Evolutionary conservation across 2,329 filamentous ascomycete genomes (phyloP), one percentile per base, ranked within the genome.

Genomic region (Beauveria brongniartii): DNA sequence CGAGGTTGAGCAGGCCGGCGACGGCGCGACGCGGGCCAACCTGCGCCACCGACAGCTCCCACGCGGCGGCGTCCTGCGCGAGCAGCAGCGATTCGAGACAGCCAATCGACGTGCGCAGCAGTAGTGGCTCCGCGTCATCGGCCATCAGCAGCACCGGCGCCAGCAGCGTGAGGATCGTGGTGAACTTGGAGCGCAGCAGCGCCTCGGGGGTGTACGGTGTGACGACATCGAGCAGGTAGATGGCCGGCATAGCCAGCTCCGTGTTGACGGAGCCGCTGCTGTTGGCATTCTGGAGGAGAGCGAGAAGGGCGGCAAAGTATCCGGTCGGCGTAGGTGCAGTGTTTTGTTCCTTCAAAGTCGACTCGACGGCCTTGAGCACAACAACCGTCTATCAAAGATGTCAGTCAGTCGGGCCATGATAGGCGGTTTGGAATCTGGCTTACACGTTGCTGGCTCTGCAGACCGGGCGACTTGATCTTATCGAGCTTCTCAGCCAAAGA

Each of bases 391-490:
- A 46, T 20, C 64, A 56, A 60, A 59, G 64, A 65, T 44, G 40
- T 22, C 20, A 34, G 46, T 59, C 41, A 40, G 22, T 40, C 37
- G 16, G 24, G 48, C 28, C 48, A 18, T 43, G 18, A 34, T 14
- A 16, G 34, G 57, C 50, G 43, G 58, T 54, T 22, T 34, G 20
- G n/a, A 1, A n/a, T 14, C 37, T 41, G 37, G 73, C 79, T 67
- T 78, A 94, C 92, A 83, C 92, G 91, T 75, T 96, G 87, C 78
- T 97, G 92, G 74, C 90, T 96, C 76, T 97, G 91, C 70, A 97
- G 85, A 76, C 96, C 96, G 61, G 94, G 94, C 72, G 90, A 94
- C 77, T 94, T 90, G 75, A 97, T 97, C 84, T 95, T 97, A 79
- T 93, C 90, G 73, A 99, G 85, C 81, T 92, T 95, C 80, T 96